Base-by-base conservation (phyloP, 176 grass and related monocot genomes). In the Aegilops umbellulata region DNA sequence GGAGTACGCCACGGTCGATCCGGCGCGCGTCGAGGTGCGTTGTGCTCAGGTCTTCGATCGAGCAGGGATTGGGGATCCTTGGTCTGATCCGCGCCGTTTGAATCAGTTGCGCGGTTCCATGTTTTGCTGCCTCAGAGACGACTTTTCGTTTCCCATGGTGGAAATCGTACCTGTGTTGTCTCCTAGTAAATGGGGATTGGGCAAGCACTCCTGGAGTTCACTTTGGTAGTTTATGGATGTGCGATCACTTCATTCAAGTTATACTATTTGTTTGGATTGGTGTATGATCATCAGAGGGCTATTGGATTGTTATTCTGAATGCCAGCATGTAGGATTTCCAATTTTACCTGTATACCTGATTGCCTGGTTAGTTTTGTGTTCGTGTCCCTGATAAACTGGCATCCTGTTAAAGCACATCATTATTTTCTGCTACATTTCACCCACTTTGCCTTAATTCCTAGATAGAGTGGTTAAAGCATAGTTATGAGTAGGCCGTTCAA, bases 1-100 rank as follows among this genome's bases (percentile, higher is more conserved):
- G 85, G 94, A 99, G 84, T 96, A 85, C 73, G 97, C 94, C 86
- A 96, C 97, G 12, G 94, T 95, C 16, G 90, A 98, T 87, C 92
- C 92, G 19, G 69, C 86, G 68, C 69, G 84, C 81, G 88, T 95
- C 84, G 74, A 96, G 88, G 94, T 98, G 84, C 53, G 78, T 47
- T 47, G 13, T 27, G 34, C 53, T 85, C 42, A 42, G 29, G 3
- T 10, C 31, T 13, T 69, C 5, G 70, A 63, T 83, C 36, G 13
- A 22, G 24, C 42, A 23, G 46, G 15, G 41, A 16, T 11, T 38
- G 32, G 60, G 65, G 36, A 41, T 60, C 32, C 58, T 16, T 20
- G 57, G 42, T 9, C 4, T n/a, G 42, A 20, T 76, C 44, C 8
- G 25, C 26, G 26, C 31, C 16, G 74, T 32, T 58, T 19, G 34